These are phyloP conservation scores for Carpinus fangiana DNA, from an alignment of 306 rosid genomes.

Conservation along the genomic window DNA sequence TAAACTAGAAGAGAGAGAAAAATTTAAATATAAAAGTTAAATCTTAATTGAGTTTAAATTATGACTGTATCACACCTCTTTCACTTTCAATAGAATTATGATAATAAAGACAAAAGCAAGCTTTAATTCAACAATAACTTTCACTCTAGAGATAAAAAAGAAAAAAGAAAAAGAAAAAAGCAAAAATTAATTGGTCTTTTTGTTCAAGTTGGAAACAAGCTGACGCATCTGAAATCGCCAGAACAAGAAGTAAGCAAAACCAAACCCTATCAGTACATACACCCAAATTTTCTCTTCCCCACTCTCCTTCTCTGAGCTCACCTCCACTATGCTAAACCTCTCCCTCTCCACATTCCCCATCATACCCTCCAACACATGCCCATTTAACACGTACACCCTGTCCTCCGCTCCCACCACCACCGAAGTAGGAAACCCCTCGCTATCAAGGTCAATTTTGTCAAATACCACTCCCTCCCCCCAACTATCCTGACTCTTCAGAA, in stretches of 20 bases:
- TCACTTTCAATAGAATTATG: too few species aligned
- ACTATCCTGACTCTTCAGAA: constrained; percentile 61
- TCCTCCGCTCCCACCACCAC: constrained; percentile 46
- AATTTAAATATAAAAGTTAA: too few species aligned
- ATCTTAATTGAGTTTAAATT: too few species aligned
- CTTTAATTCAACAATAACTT: neutral
- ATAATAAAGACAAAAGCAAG: too few species aligned
- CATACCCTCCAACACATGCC: constrained; percentile 49
- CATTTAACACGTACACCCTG: constrained; percentile 64
- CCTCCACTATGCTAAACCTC: constrained; percentile 60
- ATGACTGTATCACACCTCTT: too few species aligned
- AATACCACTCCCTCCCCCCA: constrained; percentile 60
- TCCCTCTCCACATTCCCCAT: constrained; percentile 50
- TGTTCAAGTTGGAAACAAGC: constrained; percentile 49
- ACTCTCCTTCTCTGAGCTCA: constrained; percentile 48
- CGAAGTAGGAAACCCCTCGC: constrained; percentile 59
- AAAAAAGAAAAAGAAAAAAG: neutral
- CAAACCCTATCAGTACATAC: constrained; percentile 64
- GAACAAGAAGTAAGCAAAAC: constrained; percentile 59
- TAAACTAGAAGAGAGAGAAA: too few species aligned
- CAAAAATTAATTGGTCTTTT: constrained; percentile 46
- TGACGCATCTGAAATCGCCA: constrained; percentile 85
- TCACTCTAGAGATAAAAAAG: neutral
- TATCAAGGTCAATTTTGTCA: constrained; percentile 64
- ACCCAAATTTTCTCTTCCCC: constrained; percentile 59